Base-by-base conservation (phyloP, 208 protist genomes). In the Trypanosoma lewisi region DNA sequence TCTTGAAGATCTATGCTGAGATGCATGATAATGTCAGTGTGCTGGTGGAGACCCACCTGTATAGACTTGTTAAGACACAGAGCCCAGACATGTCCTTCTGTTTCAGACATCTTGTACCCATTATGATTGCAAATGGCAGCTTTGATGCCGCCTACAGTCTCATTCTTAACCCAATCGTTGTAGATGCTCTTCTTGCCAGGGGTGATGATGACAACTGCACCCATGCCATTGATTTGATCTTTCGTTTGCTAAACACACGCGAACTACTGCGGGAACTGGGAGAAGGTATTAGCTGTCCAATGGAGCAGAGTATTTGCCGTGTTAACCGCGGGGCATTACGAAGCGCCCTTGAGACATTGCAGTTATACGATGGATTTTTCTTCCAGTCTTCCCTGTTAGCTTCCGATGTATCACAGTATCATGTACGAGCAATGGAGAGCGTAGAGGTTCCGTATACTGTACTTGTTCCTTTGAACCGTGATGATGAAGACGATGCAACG, bases 41-140 rank as follows among this genome's bases (percentile, higher is more conserved):
- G 59, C 56, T 89, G 23, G 80, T 95, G 11, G 85, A 92, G 71
- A 85, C 71, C 6, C 85, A 95, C 61, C 63, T 95, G 2, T 78
- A 84, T 66, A 79, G 84, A 4, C 77, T 93, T 39, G 77, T 95
- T 33, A 77, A 71, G 30, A 91, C 83, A 25, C 59, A 77, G 45
- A 91, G 84, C 58, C 53, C 79, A 14, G 85, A 95, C 61, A 77
- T 87, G 62, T 67, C 73, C 31, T 60, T 76, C 19, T 78, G 75
- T 48, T 88, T 92, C 59, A 70, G 73, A 54, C 64, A 89, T 49
- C 31, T 91, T 14, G 42, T 79, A 33, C 76, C 81, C 19, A 58
- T 93, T 21, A 83, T 95, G 73, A 55, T 95, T 11, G 66, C 54
- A 23, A 91, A 89, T 61, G 89, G 85, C 23, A 95, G 69, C 72